Conservation (phyloP, 306 rosid genomes). For the Citrullus amarus region DNA sequence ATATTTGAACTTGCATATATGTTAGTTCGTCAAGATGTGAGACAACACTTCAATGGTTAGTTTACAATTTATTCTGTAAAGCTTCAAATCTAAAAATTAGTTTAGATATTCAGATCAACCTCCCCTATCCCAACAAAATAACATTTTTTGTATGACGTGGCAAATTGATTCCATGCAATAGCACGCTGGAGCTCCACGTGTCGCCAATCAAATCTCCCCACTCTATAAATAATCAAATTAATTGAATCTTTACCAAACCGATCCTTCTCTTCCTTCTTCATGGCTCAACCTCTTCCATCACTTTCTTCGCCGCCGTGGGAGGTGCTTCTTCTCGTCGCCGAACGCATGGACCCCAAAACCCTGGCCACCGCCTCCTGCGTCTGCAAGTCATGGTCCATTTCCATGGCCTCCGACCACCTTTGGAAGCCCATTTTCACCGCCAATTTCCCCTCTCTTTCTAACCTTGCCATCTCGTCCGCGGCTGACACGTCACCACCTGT, state of each 20-base stretch:
- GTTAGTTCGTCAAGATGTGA: no score
- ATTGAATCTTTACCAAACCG: not conserved
- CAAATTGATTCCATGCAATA: conserved; percentile 19
- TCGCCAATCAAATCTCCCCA: not conserved
- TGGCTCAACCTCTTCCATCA: not conserved
- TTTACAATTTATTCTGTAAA: no score
- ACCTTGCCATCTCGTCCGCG: conserved; percentile 8
- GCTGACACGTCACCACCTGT: not conserved
- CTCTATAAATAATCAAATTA: not conserved
- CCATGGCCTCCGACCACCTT: conserved; percentile 41
- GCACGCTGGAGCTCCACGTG: conserved; percentile 21
- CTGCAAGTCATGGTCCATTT: conserved; percentile 41
- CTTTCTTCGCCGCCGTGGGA: conserved; percentile 28
- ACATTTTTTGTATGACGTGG: no score
- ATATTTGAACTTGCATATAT: no score
- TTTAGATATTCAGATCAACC: no score
- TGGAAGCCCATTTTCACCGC: conserved; percentile 44
- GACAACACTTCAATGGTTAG: no score
- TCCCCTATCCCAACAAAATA: no score
- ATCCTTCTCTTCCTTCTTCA: not conserved
- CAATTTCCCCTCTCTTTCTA: conserved; percentile 40
- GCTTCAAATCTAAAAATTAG: no score
- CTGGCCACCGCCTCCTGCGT: conserved; percentile 52
- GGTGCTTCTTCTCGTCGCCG: conserved; percentile 31
- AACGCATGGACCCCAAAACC: conserved; percentile 43